A percentile compares a stretch with the other conserved stretches of the same genome.
phyloP scores from a whole-genome alignment of 768 basidiomycete species.

The Mycena vulgaris region DNA sequence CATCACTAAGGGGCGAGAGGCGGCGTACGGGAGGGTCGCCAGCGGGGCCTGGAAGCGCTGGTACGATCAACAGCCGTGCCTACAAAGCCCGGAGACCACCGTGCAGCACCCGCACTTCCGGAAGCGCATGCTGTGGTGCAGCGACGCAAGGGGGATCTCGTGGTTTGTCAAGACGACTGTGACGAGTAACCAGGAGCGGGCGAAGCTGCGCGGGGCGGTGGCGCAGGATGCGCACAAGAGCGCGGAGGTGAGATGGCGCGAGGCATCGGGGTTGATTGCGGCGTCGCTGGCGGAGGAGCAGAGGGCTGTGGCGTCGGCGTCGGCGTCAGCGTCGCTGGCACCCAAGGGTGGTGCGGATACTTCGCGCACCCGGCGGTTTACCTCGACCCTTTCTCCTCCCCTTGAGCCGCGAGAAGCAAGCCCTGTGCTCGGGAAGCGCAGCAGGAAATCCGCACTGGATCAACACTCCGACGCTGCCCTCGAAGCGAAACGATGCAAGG shows the following conservation, averaged over 20 bases:
- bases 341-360: not conserved
- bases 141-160: not conserved
- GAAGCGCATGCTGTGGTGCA: slow-evolving; percentile 16
- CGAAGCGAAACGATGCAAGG: not conserved
- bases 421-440: slow-evolving; percentile 19
- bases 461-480: not conserved
- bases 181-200: not conserved
- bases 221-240: not conserved
- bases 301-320: too few relatives aligned
- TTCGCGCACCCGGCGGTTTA: not conserved
- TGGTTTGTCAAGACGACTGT: slow-evolving; percentile 21
- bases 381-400: slow-evolving; percentile 16
- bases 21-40: slow-evolving; percentile 17
- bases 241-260: slow-evolving; percentile 5
- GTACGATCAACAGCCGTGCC: slow-evolving; percentile 25
- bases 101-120: slow-evolving; percentile 25
- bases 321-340: not conserved
- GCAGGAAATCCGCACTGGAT: not conserved
- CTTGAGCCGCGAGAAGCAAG: not conserved
- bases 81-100: not conserved
- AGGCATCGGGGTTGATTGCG: slow-evolving; percentile 15
- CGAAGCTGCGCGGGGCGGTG: not conserved
- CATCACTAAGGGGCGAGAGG: not conserved
- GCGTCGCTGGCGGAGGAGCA: not conserved
- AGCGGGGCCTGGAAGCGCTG: slow-evolving; percentile 25